Percentiles rank a stretch among this genome's conserved stretches.
phyloP scores from a whole-genome alignment of 129 eudicot species.

The Arctium minus region DNA sequence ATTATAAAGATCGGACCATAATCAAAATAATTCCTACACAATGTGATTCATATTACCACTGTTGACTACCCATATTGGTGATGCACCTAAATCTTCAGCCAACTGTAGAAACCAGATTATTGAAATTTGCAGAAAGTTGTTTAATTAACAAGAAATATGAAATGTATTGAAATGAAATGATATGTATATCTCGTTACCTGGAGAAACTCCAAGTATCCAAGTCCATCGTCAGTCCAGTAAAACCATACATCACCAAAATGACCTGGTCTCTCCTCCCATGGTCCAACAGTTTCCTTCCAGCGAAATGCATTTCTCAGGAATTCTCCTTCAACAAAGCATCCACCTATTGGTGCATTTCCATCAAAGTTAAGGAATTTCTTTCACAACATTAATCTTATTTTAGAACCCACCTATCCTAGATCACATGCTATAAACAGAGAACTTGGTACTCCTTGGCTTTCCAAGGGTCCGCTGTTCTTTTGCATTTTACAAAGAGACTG shows the following conservation, averaged over 20 bases:
- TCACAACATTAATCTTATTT: background rate
- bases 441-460: background rate
- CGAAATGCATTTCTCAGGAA: slow-evolving; percentile 87
- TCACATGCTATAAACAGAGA: background rate
- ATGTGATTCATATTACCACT: slow-evolving; percentile 49
- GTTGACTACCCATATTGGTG: slow-evolving; percentile 95
- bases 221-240: slow-evolving; percentile 98
- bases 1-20: background rate
- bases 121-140: background rate
- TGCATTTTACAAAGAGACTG: background rate
- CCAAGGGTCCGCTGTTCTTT: background rate
- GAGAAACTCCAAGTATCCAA: slow-evolving; percentile 85
- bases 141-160: background rate
- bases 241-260: slow-evolving; percentile 97
- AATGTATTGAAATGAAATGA: background rate
- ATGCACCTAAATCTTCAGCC: slow-evolving; percentile 94
- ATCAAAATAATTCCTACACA: background rate
- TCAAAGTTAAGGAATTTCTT: background rate
- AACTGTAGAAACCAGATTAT: slow-evolving; percentile 44
- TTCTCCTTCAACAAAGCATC: slow-evolving; percentile 95
- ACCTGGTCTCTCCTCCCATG: slow-evolving; percentile 98
- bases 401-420: background rate
- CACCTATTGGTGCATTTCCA: slow-evolving; percentile 47
- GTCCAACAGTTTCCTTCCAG: slow-evolving; percentile 97
- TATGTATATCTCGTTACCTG: slow-evolving; percentile 41